These are phyloP conservation scores for Lavandula angustifolia DNA, from an alignment of 257 asterid genomes.

Conservation along the genomic window DNA sequence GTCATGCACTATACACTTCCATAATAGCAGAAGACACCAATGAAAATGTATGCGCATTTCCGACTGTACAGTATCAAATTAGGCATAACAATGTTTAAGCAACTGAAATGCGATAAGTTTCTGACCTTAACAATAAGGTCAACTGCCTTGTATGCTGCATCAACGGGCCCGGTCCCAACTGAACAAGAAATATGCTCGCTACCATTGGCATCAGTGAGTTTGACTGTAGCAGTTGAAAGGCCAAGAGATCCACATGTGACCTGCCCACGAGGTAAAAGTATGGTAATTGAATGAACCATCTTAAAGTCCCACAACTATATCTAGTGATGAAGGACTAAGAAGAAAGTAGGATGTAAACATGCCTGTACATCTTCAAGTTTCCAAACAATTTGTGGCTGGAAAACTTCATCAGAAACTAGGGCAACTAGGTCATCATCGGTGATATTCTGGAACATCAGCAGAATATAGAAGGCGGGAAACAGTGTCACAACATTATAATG, in stretches of 20 bases:
- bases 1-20: constrained; percentile 13
- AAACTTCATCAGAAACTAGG: constrained; percentile 81
- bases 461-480: constrained; percentile 19
- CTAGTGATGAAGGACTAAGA: constrained; percentile 17
- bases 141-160: constrained; percentile 93
- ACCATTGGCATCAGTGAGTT: constrained; percentile 65
- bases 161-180: constrained; percentile 97
- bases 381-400: constrained; percentile 86
- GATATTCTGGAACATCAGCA: constrained; percentile 52
- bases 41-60: background rate
- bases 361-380: constrained; percentile 83
- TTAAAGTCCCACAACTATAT: constrained; percentile 10
- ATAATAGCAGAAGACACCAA: constrained; percentile 9
- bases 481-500: background rate
- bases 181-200: constrained; percentile 73
- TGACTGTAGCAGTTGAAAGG: constrained; percentile 94
- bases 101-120: constrained; percentile 25
- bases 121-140: constrained; percentile 82
- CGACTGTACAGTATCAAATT: constrained; percentile 7
- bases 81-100: constrained; percentile 16
- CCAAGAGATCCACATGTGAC: constrained; percentile 91
- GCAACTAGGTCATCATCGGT: constrained; percentile 91
- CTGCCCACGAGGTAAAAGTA: constrained; percentile 39
- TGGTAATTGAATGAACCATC: constrained; percentile 23
- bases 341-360: constrained; percentile 22